Conservation (phyloP, 805 yeast genomes). For the Saturnispora diversa region DNA sequence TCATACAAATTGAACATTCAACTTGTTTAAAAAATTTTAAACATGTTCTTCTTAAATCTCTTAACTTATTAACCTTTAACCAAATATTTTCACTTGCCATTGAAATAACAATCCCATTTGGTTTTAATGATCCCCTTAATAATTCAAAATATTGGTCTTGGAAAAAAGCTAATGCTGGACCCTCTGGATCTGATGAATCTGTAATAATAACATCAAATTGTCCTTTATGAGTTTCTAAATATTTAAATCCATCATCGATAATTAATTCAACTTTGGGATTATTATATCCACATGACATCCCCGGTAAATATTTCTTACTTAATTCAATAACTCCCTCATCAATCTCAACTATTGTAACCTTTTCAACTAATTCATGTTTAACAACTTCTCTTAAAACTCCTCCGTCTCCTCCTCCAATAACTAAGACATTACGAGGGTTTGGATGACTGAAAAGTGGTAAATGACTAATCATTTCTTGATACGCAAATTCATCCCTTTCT, state of each 20-base stretch:
- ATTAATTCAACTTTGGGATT: slow-evolving; percentile 60
- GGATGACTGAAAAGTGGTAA: slow-evolving; percentile 73
- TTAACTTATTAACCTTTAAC: slow-evolving; percentile 53
- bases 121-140: slow-evolving; percentile 52
- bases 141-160: slow-evolving; percentile 68
- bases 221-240: slow-evolving; percentile 40
- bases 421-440: slow-evolving; percentile 79
- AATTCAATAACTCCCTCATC: slow-evolving; percentile 75
- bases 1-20: slow-evolving; percentile 66
- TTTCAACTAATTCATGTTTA: slow-evolving; percentile 79
- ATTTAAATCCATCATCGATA: slow-evolving; percentile 80
- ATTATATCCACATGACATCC: slow-evolving; percentile 59
- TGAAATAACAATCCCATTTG: slow-evolving; percentile 56
- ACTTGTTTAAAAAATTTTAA: slow-evolving; percentile 51
- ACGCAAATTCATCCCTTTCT: slow-evolving; percentile 88
- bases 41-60: slow-evolving; percentile 40
- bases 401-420: slow-evolving; percentile 98
- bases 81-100: slow-evolving; percentile 80
- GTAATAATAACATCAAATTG: slow-evolving; percentile 80
- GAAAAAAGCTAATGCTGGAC: slow-evolving; percentile 84
- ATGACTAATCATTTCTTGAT: slow-evolving; percentile 88
- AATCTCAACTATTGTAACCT: slow-evolving; percentile 87
- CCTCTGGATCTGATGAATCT: slow-evolving; percentile 92
- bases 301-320: slow-evolving; percentile 63
- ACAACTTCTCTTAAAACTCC: slow-evolving; percentile 94